Evolutionary conservation across 305 asterid genomes (phyloP).

Genomic region (Plantago rigida): DNA sequence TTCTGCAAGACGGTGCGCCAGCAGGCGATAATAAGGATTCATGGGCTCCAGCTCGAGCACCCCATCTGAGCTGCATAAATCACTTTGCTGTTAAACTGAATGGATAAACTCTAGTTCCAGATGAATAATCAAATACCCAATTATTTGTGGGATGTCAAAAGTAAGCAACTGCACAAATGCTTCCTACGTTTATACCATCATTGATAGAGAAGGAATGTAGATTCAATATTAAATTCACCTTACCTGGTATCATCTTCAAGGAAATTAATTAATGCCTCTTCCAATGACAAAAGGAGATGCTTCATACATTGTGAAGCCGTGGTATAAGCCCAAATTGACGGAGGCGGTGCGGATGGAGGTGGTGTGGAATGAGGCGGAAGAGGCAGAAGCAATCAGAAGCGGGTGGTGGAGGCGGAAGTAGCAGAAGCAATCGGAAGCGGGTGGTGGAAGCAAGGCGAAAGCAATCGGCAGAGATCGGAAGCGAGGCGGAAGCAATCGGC

Average conservation of each 20-base stretch:
- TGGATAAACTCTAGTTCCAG: conserved; percentile 15
- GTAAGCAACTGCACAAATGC: conserved; percentile 4
- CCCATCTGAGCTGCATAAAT: conserved; percentile 51
- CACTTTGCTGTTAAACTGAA: conserved; percentile 12
- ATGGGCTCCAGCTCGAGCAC: conserved; percentile 73
- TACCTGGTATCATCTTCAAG: conserved; percentile 68
- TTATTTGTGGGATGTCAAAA: background rate
- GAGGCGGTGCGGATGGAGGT: too few relatives aligned
- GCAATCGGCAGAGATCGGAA: too few relatives aligned
- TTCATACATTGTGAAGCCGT: too few relatives aligned
- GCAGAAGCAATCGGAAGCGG: too few relatives aligned
- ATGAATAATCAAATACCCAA: conserved; percentile 1
- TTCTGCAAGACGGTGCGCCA: conserved; percentile 85
- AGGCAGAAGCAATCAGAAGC: too few relatives aligned
- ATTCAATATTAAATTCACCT: conserved; percentile 14
- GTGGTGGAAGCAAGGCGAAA: too few relatives aligned
- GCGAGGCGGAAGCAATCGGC: too few relatives aligned
- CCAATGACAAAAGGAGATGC: conserved; percentile 73
- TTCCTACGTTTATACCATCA: background rate
- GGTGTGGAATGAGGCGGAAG: too few relatives aligned
- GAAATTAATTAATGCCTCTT: conserved; percentile 55
- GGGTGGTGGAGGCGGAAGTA: too few relatives aligned
- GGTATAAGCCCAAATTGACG: too few relatives aligned
- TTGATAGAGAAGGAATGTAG: conserved; percentile 11
- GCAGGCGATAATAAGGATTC: conserved; percentile 70